Evolutionary conservation across 2,329 filamentous ascomycete genomes (phyloP).

Genomic region (Calycina herbarum): DNA sequence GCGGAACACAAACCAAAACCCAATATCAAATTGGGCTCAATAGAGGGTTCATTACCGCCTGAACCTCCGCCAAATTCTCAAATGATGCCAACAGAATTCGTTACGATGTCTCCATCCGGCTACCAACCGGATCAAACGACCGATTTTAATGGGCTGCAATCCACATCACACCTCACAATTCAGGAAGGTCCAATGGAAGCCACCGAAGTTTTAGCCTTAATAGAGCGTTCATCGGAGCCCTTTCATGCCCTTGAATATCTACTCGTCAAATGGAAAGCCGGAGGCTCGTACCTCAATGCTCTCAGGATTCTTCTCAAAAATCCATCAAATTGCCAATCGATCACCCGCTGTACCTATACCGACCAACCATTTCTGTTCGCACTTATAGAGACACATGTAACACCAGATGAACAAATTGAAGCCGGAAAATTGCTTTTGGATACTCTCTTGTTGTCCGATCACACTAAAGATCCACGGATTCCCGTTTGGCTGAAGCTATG

Average conservation of each 20-base stretch:
- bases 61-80: background rate
- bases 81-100: background rate
- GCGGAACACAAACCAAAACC: background rate
- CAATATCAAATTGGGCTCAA: background rate
- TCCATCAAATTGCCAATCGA: constrained; percentile 17
- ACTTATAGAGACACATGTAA: constrained; percentile 25
- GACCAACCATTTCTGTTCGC: constrained; percentile 24
- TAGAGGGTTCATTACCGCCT: background rate
- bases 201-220: constrained; percentile 13
- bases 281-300: constrained; percentile 17
- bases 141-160: background rate
- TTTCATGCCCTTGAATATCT: constrained; percentile 20
- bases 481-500: constrained; percentile 20
- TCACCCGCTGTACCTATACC: constrained; percentile 12
- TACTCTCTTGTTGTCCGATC: constrained; percentile 13
- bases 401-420: constrained; percentile 22
- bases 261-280: constrained; percentile 24
- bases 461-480: constrained; percentile 6
- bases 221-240: background rate
- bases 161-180: background rate
- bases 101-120: background rate
- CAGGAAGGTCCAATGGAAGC: constrained; percentile 11
- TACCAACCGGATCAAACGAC: background rate
- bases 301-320: constrained; percentile 18
- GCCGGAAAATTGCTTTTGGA: constrained; percentile 26